These are phyloP conservation scores for Ulota crispa DNA, from an alignment of 225 moss, liverwort and hornwort species.

Conservation along the genomic window DNA sequence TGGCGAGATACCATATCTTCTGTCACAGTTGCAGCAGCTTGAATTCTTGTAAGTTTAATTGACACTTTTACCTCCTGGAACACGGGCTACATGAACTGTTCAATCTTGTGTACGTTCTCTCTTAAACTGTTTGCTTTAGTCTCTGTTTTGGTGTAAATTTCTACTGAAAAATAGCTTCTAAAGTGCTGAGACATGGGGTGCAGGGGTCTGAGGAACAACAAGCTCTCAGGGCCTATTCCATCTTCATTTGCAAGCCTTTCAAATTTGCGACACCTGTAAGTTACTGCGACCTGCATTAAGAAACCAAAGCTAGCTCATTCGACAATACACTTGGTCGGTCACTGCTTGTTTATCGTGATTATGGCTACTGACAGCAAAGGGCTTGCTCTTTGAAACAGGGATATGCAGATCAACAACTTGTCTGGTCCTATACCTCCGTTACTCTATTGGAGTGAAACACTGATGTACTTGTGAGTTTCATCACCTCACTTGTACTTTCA, in stretches of 20 bases:
- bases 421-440: conserved; percentile 65
- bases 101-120: neutral
- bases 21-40: conserved; percentile 61
- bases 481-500: neutral
- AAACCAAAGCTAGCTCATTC: no score
- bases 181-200: conserved; percentile 11
- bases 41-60: conserved; percentile 46
- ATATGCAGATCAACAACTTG: conserved; percentile 63
- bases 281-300: neutral
- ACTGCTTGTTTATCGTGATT: no score
- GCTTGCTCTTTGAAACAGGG: conserved; percentile 29
- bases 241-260: conserved; percentile 61
- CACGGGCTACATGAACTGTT: neutral
- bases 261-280: conserved; percentile 59
- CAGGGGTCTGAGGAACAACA: conserved; percentile 58
- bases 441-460: conserved; percentile 55
- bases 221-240: conserved; percentile 59
- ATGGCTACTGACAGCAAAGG: neutral
- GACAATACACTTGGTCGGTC: no score
- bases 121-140: neutral
- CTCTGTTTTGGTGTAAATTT: neutral
- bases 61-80: neutral
- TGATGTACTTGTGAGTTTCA: conserved; percentile 56
- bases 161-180: neutral
- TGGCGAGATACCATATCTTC: conserved; percentile 59